Base-by-base conservation (phyloP, 2,329 filamentous ascomycete genomes). In the Aspergillus pseudoglaucus region DNA sequence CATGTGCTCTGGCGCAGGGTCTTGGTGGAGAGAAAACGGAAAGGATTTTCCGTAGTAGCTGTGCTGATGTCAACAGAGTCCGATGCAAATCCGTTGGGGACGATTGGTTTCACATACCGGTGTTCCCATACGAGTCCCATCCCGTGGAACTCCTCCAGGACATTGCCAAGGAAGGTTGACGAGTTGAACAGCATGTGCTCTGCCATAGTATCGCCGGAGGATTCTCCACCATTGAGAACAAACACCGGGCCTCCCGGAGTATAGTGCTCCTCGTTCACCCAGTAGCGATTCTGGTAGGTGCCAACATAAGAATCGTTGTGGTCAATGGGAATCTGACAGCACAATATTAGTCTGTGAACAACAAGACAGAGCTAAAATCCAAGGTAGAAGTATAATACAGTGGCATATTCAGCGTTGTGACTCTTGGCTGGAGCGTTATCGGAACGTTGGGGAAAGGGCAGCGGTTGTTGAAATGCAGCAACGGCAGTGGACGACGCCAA, bases 231-330 rank as follows among this genome's bases (percentile, higher is more conserved):
- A 55, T 78, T 72, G 53, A 73, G 76, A 6, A 76, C 55, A 50
- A 73, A 72, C 0, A 78, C 68, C 1, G 75, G 78, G 0, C 77
- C 77, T 15, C 78, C 77, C 10, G 76, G 67, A 52, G 75, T 71
- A 57, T 80, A 81, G 59, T 79, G 78, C 0, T 71, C 71, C 4
- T 69, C 66, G 52, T 77, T 77, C 41, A 79, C 75, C 56, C 75
- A 79, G 58, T 78, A 81, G 42, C 76, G 71, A 59, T 80, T 77
- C 44, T 69, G 69, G 58, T 80, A 81, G 1, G 76, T 81, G 15
- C 65, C 74, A 48, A 72, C 69, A 10, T 67, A 59, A 7, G 51
- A 42, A 44, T 64, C 50, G 6, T 57, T 50, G 42, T 67, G 64
- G 43, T 67, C 62, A 44, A 66, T 61, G 5, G 61, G 64, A 10